Conservation (phyloP, 2,329 filamentous ascomycete genomes). For the Fusarium sp. region DNA sequence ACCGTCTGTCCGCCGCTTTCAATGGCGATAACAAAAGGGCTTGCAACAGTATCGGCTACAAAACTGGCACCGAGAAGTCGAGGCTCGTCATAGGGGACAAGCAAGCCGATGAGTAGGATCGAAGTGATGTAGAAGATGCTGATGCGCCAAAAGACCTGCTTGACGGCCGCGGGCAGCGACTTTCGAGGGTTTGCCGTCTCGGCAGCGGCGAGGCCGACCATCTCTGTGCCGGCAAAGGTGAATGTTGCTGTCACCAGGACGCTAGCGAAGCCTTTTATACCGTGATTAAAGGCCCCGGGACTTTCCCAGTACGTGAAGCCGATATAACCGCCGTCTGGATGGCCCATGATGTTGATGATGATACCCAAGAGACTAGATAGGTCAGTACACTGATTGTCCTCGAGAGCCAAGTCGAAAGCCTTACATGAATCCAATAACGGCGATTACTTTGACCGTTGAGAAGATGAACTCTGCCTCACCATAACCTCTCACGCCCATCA, state of each 20-base stretch:
- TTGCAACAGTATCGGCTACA: constrained; percentile 78
- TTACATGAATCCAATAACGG: constrained; percentile 90
- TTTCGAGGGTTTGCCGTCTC: constrained; percentile 84
- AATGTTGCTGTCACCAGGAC: constrained; percentile 84
- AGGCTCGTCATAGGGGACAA: constrained; percentile 81
- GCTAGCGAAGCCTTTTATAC: constrained; percentile 85
- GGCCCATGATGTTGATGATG: constrained; percentile 86
- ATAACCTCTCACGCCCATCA: constrained; percentile 90
- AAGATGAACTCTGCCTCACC: constrained; percentile 93
- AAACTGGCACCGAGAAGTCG: constrained; percentile 71
- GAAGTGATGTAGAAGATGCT: constrained; percentile 90
- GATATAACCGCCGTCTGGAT: constrained; percentile 80
- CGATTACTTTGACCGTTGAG: constrained; percentile 86
- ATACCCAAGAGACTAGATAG: constrained; percentile 80
- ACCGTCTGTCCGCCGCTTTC: constrained; percentile 84
- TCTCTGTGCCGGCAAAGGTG: constrained; percentile 81
- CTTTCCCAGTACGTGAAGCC: constrained; percentile 82
- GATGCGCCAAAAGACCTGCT: constrained; percentile 96
- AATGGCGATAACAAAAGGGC: constrained; percentile 94
- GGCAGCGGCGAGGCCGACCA: constrained; percentile 82
- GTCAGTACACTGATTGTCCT: constrained; percentile 11
- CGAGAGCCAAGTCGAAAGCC: constrained; percentile 45
- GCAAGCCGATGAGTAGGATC: constrained; percentile 83
- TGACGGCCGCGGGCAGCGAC: constrained; percentile 87
- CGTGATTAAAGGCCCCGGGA: constrained; percentile 86